Base-by-base conservation (phyloP, 805 yeast genomes). In the Ogataea glucozyma region DNA sequence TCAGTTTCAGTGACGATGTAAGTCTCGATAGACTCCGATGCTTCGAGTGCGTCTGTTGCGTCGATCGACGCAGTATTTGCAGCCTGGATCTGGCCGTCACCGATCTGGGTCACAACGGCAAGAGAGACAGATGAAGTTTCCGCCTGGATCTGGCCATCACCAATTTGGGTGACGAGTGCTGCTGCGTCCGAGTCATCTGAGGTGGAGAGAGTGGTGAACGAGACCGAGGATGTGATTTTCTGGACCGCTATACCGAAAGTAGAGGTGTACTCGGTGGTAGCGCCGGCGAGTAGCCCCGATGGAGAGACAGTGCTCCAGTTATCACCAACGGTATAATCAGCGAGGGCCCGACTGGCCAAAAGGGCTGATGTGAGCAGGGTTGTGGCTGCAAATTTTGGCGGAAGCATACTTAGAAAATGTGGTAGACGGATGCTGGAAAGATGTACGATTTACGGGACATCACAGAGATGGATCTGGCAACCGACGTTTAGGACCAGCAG, bases 301-400 rank as follows among this genome's bases (percentile, higher is more conserved):
- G 90, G 88, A n/a, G 87, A 77, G 61, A 83, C 71, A 31, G 87
- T 79, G 41, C 83, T 66, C 82, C 82, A 83, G 44, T 78, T 76
- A 38, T 78, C 83, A 39, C 78, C 67, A 44, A 78, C 81, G 44
- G 75, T 74, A 46, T 74, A 73, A 35, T 81, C 82, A 10, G 43
- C 36, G 2, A 31, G 10, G 2, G 35, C 8, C 11, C 12, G 12
- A 21, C 26, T 26, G 16, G 12, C 36, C 11, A 42, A 20, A 11
- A 30, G 6, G 16, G 35, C 19, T n/a, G 18, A 12, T n/a, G n/a
- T n/a, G 4, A 11, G 4, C 4, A 23, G 12, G 14, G 4, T 26
- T 30, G 19, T 7, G 17, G 16, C 6, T 9, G 20, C 14, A 16
- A 35, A 17, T 38, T 22, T 29, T n/a, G 13, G 17, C 20, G 11